A percentile compares a stretch with the other conserved stretches of the same genome.
Evolutionary conservation across 306 rosid species (phyloP).

Genomic region (Abrus pulchellus): DNA sequence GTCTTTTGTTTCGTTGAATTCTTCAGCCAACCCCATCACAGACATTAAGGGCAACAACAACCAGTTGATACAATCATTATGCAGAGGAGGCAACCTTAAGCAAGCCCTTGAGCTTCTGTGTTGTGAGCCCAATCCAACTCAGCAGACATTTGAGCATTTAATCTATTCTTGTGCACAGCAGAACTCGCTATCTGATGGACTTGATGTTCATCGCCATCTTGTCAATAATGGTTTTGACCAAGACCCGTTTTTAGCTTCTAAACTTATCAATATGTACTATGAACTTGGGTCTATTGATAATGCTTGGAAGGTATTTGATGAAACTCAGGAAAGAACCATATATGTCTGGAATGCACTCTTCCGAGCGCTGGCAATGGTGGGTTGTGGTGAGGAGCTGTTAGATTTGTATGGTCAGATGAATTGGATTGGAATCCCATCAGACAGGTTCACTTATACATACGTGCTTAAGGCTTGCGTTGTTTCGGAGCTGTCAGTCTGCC

Average conservation of each 20-base stretch:
- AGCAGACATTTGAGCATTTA: conserved; percentile 77
- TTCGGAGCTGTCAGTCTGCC: conserved; percentile 60
- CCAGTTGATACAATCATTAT: conserved; percentile 75
- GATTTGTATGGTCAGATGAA: conserved; percentile 78
- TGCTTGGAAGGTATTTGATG: conserved; percentile 80
- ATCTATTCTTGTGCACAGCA: conserved; percentile 72
- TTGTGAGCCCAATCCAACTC: conserved; percentile 73
- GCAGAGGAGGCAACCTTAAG: conserved; percentile 79
- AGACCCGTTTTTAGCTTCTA: conserved; percentile 89
- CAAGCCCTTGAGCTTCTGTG: conserved; percentile 74
- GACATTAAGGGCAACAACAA: conserved; percentile 51
- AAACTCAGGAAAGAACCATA: conserved; percentile 73
- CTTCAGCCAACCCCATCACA: conserved; percentile 47
- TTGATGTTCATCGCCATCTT: conserved; percentile 68
- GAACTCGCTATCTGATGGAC: conserved; percentile 71
- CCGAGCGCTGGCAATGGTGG: conserved; percentile 76
- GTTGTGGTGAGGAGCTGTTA: conserved; percentile 73
- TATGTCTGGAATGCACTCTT: conserved; percentile 93
- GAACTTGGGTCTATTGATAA: conserved; percentile 72
- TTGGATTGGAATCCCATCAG: conserved; percentile 60
- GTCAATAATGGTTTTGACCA: conserved; percentile 65
- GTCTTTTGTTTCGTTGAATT: conserved; percentile 59
- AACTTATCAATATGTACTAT: conserved; percentile 83
- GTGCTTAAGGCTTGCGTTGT: conserved; percentile 89
- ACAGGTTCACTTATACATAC: conserved; percentile 85